A percentile compares a stretch with the other conserved stretches of the same genome.
Conservation (phyloP, 495 filamentous ascomycete genomes). For the Aspergillus ellipticus region DNA sequence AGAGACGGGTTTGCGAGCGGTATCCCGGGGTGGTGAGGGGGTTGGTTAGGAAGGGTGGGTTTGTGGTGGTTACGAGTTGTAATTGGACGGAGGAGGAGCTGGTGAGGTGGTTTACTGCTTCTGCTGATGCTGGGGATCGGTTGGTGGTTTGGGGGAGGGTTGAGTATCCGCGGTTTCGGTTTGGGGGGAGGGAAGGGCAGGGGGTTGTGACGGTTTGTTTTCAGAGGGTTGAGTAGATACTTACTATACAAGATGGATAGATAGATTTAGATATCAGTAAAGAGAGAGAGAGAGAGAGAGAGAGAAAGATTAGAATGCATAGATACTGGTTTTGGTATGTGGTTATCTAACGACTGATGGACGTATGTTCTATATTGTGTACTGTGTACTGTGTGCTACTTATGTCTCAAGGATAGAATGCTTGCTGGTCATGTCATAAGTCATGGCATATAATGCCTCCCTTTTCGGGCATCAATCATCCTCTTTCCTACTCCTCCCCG, state of each 20-base stretch:
- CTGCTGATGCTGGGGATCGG: slow-evolving; percentile 20
- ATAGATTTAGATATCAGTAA: neutral
- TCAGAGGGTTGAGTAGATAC: slow-evolving; percentile 18
- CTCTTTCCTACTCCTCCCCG: slow-evolving; percentile 1
- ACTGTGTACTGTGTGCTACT: no score
- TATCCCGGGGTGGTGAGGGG: slow-evolving; percentile 64
- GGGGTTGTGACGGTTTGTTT: slow-evolving; percentile 83
- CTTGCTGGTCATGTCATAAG: no score
- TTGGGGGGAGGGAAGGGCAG: slow-evolving; percentile 82
- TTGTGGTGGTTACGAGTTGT: slow-evolving; percentile 85
- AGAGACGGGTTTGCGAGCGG: slow-evolving; percentile 59
- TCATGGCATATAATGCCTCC: neutral
- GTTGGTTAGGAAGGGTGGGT: slow-evolving; percentile 65
- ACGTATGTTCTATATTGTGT: no score
- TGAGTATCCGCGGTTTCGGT: slow-evolving; percentile 78
- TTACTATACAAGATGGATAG: neutral
- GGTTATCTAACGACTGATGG: no score
- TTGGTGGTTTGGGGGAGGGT: slow-evolving; percentile 61
- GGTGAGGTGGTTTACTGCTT: slow-evolving; percentile 62
- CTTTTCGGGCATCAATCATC: neutral
- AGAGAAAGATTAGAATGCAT: no score
- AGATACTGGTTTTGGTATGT: no score
- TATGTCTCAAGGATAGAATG: no score
- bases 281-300: no score
- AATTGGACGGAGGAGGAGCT: slow-evolving; percentile 97